Base-by-base conservation (phyloP, 1,139 yeast species). In the Oligophagozyma castellii region DNA sequence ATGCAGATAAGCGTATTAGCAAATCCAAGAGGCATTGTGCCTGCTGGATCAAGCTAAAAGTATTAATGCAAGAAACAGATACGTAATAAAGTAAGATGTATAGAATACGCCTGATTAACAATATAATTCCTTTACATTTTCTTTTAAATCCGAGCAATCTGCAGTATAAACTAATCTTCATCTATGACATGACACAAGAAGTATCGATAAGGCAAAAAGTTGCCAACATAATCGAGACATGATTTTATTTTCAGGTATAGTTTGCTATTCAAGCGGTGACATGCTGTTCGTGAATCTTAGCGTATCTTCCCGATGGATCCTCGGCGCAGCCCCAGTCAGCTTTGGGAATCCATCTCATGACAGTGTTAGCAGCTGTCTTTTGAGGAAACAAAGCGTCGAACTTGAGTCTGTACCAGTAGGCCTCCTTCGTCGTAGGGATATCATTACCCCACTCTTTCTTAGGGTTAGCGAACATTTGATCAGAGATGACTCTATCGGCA, bases 241-340 rank as follows among this genome's bases (percentile, higher is more conserved):
- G n/a, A n/a, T n/a, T n/a, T 21, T 14, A 12, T 6, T 5, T 24
- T 24, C 23, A 16, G 18, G 12, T 15, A 5, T 15, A 13, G 4
- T 13, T 12, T n/a, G 5, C 11, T 11, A 13, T 8, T 19, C 18
- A 6, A 14, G 12, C 11, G 19, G 55, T 48, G 36, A 70, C 66
- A 38, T 72, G 69, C 45, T 73, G 56, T 33, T 78, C 84, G 58
- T 89, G 98, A 45, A 79, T 74, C 61, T 79, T 71, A 44, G 93
- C 95, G 53, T 68, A 86, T 65, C 99, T 81, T 42, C 99, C 99
- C 34, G 94, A 79, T 31, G 99, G 98, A 60, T 89, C 99, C 46
- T 77, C 93, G 53, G 86, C 86, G 63, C 98, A 89, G 40, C 98
- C 98, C 99, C 99, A 89, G 60, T 89, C 98, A 40, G 96, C 96